Base-by-base conservation (phyloP, 1,284 basidiomycete species). In the Apiotrichum sp. region DNA sequence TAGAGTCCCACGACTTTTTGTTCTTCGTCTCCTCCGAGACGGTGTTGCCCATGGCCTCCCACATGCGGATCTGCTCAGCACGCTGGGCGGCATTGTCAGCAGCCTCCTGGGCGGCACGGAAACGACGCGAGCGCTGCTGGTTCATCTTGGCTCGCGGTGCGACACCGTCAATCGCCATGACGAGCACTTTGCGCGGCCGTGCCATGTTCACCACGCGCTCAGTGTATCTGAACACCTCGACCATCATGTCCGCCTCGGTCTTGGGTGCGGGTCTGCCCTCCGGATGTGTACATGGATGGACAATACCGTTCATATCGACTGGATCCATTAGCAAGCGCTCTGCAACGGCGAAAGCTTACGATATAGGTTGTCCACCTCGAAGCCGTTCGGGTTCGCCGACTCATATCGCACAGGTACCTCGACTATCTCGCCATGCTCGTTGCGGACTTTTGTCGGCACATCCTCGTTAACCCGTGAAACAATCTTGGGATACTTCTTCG, bases 111-210 rank as follows among this genome's bases (percentile, higher is more conserved):
- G 93, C 86, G 14, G 93, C 84, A 55, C 96, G 84, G 79, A 98
- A 98, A 62, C 95, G 89, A 68, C 96, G 84, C 22, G 91, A 93
- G 13, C 95, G 88, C 74, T 98, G 93, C 72, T 98, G 96, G 73
- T 98, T 98, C 95, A 98, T 98, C 79, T 98, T 98, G 36, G 95
- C 95, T 65, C 95, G 86, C 29, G 95, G 95, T 9, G 95, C 95
- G 39, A 98, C 96, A 58, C 95, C 96, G 72, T 98, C 91, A 66
- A 99, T 97, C 51, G 95, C 95, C 90, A 99, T 96, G 80, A 98
- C 92, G 47, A 99, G 81, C 14, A 99, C 79, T 75, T 91, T 96
- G 53, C 96, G 84, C 0, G 96, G 96, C 55, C 95, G 82, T 50
- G 97, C 78, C 95, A 98, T 98, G 75, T 93, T 92, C 47, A 99